A percentile compares a stretch with the other conserved stretches of the same genome.
These are phyloP conservation scores for Pseudocercospora musae DNA, from an alignment of 2,329 filamentous ascomycete genomes.

Conservation along the genomic window DNA sequence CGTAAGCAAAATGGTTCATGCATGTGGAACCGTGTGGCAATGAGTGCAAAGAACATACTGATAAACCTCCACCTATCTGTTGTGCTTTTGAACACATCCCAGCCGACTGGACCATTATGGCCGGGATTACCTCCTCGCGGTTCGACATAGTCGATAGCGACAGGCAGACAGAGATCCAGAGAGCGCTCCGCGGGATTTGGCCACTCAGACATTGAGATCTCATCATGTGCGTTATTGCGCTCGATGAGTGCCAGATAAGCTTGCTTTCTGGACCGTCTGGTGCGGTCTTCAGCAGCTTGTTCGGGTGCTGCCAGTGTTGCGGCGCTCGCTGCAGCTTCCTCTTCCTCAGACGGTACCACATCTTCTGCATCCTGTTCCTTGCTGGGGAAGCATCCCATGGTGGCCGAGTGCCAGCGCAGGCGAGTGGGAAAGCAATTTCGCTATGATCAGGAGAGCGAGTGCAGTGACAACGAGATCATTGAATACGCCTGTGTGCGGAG, in stretches of 20 bases:
- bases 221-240: not conserved
- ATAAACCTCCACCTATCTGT: constrained; percentile 18
- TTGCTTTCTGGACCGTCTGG: not conserved
- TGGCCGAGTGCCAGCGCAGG: not conserved
- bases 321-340: not conserved
- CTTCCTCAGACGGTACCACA: not conserved
- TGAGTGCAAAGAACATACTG: constrained; percentile 8
- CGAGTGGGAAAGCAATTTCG: not conserved
- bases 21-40: not conserved
- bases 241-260: not conserved
- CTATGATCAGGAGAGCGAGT: not conserved
- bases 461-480: not conserved
- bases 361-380: not conserved
- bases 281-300: not conserved
- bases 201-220: not conserved
- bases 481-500: too few relatives aligned
- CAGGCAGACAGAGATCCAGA: constrained; percentile 1
- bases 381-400: constrained; percentile 5
- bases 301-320: not conserved
- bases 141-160: not conserved
- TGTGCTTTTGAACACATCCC: constrained; percentile 13
- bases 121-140: not conserved
- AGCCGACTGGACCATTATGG: constrained; percentile 2
- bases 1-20: not conserved
- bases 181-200: not conserved